These are phyloP conservation scores for Verbascum thapsus DNA, from an alignment of 257 asterid species.

Conservation along the genomic window DNA sequence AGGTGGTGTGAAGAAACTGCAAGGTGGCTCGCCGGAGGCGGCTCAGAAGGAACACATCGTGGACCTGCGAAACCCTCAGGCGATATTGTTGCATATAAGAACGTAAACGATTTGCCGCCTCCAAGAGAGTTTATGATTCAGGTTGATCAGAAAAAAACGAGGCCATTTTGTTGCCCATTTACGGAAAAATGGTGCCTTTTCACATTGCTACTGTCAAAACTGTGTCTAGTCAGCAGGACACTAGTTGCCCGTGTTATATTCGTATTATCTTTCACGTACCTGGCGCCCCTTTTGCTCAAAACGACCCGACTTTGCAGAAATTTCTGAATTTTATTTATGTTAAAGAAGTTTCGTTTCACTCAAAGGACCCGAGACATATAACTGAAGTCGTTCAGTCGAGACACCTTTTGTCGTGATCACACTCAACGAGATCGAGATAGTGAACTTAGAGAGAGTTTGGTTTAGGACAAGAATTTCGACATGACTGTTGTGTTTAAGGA, in stretches of 20 bases:
- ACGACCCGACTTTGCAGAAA: constrained; percentile 47
- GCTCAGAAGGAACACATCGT: constrained; percentile 37
- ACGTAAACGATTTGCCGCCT: constrained; percentile 56
- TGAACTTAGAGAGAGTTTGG: constrained; percentile 68
- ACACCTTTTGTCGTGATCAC: constrained; percentile 55
- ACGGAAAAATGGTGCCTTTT: constrained; percentile 65
- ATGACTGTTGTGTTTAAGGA: constrained; percentile 67
- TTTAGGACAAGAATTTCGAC: constrained; percentile 66
- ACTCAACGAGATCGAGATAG: constrained; percentile 57
- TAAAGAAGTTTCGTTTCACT: constrained; percentile 54
- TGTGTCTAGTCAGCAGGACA: constrained; percentile 64
- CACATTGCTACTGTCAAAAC: constrained; percentile 60
- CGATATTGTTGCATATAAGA: constrained; percentile 57
- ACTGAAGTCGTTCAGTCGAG: constrained; percentile 64
- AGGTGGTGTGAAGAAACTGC: constrained; percentile 69
- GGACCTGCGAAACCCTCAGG: constrained; percentile 35
- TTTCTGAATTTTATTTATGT: constrained; percentile 46
- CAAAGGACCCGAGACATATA: constrained; percentile 63
- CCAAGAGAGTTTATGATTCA: constrained; percentile 57
- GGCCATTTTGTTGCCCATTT: constrained; percentile 56
- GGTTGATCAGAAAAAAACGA: constrained; percentile 68
- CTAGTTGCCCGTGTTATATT: constrained; percentile 54
- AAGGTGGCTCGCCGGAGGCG: constrained; percentile 59
- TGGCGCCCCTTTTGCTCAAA: constrained; percentile 54
- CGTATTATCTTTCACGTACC: constrained; percentile 63